Percentiles rank a stretch among this genome's conserved stretches.
Conservation (phyloP, 331 rosid species). For the Rhamnella rubrinervis region DNA sequence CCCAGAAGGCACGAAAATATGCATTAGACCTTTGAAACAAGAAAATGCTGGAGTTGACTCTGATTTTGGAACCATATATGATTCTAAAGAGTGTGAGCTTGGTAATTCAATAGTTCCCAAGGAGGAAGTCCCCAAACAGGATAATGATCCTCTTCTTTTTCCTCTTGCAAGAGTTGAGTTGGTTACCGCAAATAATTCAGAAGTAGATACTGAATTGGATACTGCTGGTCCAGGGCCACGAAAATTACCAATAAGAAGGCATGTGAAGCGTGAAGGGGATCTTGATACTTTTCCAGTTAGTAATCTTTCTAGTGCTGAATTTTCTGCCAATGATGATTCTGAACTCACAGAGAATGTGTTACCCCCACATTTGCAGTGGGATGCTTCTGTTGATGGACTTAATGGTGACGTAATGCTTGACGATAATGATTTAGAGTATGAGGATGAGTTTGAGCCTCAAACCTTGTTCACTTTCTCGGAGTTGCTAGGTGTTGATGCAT, state of each 20-base stretch:
- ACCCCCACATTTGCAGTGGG: constrained; percentile 43
- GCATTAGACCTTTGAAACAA: constrained; percentile 38
- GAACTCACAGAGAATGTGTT: constrained; percentile 30
- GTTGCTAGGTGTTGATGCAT: constrained; percentile 53
- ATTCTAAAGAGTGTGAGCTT: constrained; percentile 50
- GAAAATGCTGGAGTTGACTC: constrained; percentile 48
- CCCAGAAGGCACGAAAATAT: constrained; percentile 47
- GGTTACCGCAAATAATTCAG: constrained; percentile 50
- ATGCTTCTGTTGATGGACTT: constrained; percentile 28
- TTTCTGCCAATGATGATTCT: constrained; percentile 30
- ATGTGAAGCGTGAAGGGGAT: constrained; percentile 68
- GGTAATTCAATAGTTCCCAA: constrained; percentile 51
- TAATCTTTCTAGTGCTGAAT: constrained; percentile 29
- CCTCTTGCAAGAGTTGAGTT: constrained; percentile 65
- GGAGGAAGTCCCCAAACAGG: constrained; percentile 42
- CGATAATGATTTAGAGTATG: constrained; percentile 44
- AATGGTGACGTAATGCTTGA: constrained; percentile 44
- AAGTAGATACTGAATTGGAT: constrained; percentile 56
- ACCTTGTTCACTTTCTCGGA: constrained; percentile 75
- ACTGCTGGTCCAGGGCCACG: constrained; percentile 50
- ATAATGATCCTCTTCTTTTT: constrained; percentile 65
- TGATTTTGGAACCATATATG: constrained; percentile 48
- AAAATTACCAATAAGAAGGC: constrained; percentile 82
- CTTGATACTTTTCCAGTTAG: constrained; percentile 39
- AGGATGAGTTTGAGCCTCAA: constrained; percentile 69